Evolutionary conservation across 2,329 filamentous ascomycete species (phyloP), one percentile per base, ranked within the genome.

Genomic region (Alternaria dauci): DNA sequence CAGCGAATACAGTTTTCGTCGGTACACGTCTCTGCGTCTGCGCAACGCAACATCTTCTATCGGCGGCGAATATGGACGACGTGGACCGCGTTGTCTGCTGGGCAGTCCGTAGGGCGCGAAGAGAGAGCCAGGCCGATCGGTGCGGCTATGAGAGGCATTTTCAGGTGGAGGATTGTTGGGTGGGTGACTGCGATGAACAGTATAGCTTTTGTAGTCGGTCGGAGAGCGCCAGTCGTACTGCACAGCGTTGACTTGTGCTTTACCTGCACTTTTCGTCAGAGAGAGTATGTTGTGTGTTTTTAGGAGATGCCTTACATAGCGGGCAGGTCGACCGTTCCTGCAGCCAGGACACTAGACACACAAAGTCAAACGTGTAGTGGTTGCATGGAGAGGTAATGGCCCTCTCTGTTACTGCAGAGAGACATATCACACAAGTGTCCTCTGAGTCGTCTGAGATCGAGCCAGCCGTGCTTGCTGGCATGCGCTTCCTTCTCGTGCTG

Each of bases 311-410:
- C 89, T 82, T 89, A 86, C 94, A 98, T 53, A 97, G 83, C 18
- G 94, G 94, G 72, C 94, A 97, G 48, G 83, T 86, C 0, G 89
- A 83, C 9, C 87, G 86, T 65, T 91, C 83, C 68, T 93, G 85
- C 5, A 96, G 82, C 94, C 94, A 97, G 78, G 86, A 93, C 23
- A 89, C 80, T 6, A 97, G 85, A 77, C 94, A 98, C 12, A 92
- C 77, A 73, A 93, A 96, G 81, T 97, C 93, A 76, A 96, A 97
- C 68, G 89, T 88, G 58, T 83, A 80, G 81, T 98, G 94, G 42
- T 87, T 85, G 82, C 94, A 98, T 8, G 94, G 93, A 20, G 85
- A 81, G 8, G 91, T 87, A 52, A 89, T 83, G 64, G 91, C 93
- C 53, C 87, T 81, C 70, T 95, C 91, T 9, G 88, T 87, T 71